Evolutionary conservation across 2,329 filamentous ascomycete species (phyloP).

Genomic region (Pseudogymnoascus sp.): DNA sequence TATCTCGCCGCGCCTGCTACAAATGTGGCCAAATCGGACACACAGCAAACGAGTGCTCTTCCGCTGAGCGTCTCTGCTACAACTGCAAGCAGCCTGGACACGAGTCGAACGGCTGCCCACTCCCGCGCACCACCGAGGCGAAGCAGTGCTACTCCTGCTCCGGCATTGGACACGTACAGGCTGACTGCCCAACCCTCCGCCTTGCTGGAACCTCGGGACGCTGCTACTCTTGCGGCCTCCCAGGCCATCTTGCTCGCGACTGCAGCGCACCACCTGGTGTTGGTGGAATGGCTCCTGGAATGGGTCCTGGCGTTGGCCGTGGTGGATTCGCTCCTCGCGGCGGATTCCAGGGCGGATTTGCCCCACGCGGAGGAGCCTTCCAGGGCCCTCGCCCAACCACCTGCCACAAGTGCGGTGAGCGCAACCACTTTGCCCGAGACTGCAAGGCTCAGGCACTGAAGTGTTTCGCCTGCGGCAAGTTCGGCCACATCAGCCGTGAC

Average conservation of each 20-base stretch:
- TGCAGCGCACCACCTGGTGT: constrained; percentile 68
- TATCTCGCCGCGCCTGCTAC: constrained; percentile 69
- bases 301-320: constrained; percentile 45
- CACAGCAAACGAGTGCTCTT: constrained; percentile 87
- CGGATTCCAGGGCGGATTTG: constrained; percentile 55
- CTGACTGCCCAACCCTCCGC: constrained; percentile 94
- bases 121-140: constrained; percentile 92
- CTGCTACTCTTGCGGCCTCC: constrained; percentile 94
- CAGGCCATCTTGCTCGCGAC: constrained; percentile 84
- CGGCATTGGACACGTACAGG: constrained; percentile 95
- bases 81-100: constrained; percentile 84
- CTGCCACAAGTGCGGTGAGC: constrained; percentile 72
- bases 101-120: constrained; percentile 95
- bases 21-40: constrained; percentile 75
- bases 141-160: constrained; percentile 99
- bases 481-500: constrained; percentile 55
- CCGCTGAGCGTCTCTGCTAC: constrained; percentile 96
- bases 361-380: constrained; percentile 67
- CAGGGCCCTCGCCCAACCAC: constrained; percentile 62
- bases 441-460: constrained; percentile 78
- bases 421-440: constrained; percentile 97
- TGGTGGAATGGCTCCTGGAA: constrained; percentile 25
- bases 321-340: constrained; percentile 65
- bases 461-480: constrained; percentile 71
- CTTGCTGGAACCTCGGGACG: constrained; percentile 74